Evolutionary conservation across 2,329 filamentous ascomycete species (phyloP).

Genomic region (Pyricularia sp.): DNA sequence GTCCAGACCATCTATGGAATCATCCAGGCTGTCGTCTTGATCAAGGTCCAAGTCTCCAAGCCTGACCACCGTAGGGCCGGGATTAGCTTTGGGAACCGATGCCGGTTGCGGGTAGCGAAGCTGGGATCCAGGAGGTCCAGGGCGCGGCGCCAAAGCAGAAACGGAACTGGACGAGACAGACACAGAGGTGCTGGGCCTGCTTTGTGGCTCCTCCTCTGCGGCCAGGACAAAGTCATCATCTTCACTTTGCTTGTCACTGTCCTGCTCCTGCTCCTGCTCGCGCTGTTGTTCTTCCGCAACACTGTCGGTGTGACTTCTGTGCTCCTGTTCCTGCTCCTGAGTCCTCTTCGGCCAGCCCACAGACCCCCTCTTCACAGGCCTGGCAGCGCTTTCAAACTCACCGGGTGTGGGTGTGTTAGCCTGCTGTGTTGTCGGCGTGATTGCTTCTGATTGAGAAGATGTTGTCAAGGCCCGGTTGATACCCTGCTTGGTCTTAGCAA

Average conservation of each 20-base stretch:
- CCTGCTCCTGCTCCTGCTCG: background rate
- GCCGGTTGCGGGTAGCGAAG: background rate
- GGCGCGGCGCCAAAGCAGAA: background rate
- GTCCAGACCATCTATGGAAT: slow-evolving; percentile 6
- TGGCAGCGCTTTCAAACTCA: background rate
- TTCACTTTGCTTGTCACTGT: background rate
- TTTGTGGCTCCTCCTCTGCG: background rate
- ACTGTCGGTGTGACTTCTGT: background rate
- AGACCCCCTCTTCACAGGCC: background rate
- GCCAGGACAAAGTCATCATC: background rate
- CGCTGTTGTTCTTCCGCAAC: background rate
- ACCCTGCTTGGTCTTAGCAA: background rate
- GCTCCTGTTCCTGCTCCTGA: background rate
- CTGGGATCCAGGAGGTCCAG: slow-evolving; percentile 7
- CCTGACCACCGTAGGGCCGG: slow-evolving; percentile 22
- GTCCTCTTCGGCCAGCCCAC: background rate
- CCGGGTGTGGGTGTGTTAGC: background rate
- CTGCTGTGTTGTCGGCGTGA: background rate
- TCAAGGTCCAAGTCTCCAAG: slow-evolving; percentile 15
- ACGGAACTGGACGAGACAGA: background rate
- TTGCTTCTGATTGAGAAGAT: background rate
- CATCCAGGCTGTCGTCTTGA: background rate
- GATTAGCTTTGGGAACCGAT: background rate
- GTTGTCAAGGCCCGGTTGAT: background rate
- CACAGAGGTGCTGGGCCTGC: background rate